Base-by-base conservation (phyloP, 257 asterid genomes). In the Forsythia suspensa region DNA sequence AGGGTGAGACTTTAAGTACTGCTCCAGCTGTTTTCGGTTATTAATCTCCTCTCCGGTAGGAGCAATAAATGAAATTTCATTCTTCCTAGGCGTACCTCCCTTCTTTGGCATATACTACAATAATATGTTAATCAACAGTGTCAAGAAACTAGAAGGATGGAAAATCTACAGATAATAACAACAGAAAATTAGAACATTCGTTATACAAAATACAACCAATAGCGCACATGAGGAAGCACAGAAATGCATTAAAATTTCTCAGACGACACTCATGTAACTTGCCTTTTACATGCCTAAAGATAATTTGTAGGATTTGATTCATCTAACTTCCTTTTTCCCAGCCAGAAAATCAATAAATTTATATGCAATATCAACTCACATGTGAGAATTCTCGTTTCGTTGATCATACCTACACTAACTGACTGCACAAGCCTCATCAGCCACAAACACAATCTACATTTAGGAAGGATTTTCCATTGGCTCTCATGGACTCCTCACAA, bases 31-130 rank as follows among this genome's bases (percentile, higher is more conserved):
- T 77, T 80, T 93, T 66, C 92, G 89, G 85, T 65, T 87, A 83
- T 80, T 86, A 18, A 95, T 81, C 85, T 95, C 97, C 88, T 95
- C 99, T 3, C 99, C 98, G 0, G 92, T 90, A 13, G 99, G 99
- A n/a, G 98, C 86, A 52, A 95, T 79, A 76, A 93, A 93, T 39
- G 89, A 63, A 44, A 95, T 85, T 90, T 89, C 97, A n/a, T 75
- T 92, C 85, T 91, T 94, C 85, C 76, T 87, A 0, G 96, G 95
- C 0, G 91, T 89, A 29, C 34, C 34, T 40, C 84, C 90, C 57
- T 86, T 85, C 75, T 88, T 91, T 3, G 94, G 98, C 9, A 82
- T 73, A 77, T 85, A 92, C 99, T 95, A 92, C 82, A 80, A 46
- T 75, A 3, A 57, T 73, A 66, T 70, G 59, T 63, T 72, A 80